These are phyloP conservation scores for Simplicillium sp. DNA, from an alignment of 2,329 filamentous ascomycete species.

Conservation along the genomic window DNA sequence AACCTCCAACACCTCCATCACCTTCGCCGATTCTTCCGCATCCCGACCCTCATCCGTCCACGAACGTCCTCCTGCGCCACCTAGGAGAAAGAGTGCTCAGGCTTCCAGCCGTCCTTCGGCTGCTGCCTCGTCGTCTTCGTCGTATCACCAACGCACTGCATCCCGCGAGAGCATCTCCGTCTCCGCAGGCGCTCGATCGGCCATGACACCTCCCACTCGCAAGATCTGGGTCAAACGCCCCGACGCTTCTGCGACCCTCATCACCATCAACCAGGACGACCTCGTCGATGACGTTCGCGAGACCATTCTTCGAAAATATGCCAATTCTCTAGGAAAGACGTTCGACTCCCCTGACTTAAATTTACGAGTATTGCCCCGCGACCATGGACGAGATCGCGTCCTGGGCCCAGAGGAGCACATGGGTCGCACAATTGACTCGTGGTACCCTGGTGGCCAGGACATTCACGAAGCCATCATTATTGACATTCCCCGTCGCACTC, in stretches of 20 bases:
- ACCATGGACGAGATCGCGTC: constrained; percentile 54
- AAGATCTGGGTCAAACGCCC: constrained; percentile 95
- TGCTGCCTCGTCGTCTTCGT: constrained; percentile 22
- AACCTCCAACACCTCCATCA: background rate
- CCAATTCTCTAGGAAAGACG: constrained; percentile 78
- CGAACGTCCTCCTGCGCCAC: constrained; percentile 27
- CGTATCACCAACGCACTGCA: background rate
- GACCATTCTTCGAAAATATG: constrained; percentile 85
- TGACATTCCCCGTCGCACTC: constrained; percentile 73
- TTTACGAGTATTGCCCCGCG: constrained; percentile 66
- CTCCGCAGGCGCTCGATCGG: constrained; percentile 19
- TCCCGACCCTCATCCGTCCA: constrained; percentile 43
- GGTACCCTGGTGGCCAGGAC: constrained; percentile 78
- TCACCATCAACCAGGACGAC: constrained; percentile 78
- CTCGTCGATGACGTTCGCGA: constrained; percentile 92
- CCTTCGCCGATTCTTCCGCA: constrained; percentile 31
- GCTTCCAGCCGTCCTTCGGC: constrained; percentile 14
- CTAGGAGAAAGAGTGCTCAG: constrained; percentile 10
- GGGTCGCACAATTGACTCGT: constrained; percentile 64
- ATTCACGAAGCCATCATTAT: constrained; percentile 88
- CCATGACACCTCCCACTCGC: constrained; percentile 46
- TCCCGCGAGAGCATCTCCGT: constrained; percentile 25
- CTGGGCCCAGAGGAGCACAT: constrained; percentile 84
- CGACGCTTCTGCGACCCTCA: constrained; percentile 74
- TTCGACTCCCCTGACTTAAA: constrained; percentile 88